Conservation (phyloP, 129 eudicot species). For the Centaurea solstitialis region DNA sequence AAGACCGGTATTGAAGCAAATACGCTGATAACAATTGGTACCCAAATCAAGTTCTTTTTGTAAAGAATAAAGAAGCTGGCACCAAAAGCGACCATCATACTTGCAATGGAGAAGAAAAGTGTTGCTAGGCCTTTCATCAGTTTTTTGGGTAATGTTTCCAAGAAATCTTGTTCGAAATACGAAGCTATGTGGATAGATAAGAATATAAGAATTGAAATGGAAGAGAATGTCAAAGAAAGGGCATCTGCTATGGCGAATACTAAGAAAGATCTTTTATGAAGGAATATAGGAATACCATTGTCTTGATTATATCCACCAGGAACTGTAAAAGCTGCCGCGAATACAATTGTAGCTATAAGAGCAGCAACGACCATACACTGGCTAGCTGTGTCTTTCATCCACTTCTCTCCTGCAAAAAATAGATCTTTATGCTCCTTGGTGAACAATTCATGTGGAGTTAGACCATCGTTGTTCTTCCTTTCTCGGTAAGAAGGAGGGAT, state of each 20-base stretch:
- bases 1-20: not conserved
- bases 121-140: not conserved
- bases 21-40: not conserved
- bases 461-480: not conserved
- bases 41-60: not conserved
- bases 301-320: conserved; percentile 18
- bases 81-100: conserved; percentile 17
- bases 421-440: conserved; percentile 5
- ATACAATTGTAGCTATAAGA: conserved; percentile 20
- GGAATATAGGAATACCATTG: conserved; percentile 7
- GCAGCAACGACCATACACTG: conserved; percentile 17
- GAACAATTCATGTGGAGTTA: conserved; percentile 17
- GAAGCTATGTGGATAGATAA: conserved; percentile 13
- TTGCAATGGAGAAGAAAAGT: conserved; percentile 9
- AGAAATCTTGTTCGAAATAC: not conserved
- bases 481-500: not conserved
- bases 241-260: conserved; percentile 19
- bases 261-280: not conserved
- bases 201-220: conserved; percentile 22
- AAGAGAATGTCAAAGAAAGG: conserved; percentile 14
- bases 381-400: conserved; percentile 29
- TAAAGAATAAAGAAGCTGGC: conserved; percentile 8
- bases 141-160: not conserved
- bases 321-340: conserved; percentile 19
- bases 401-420: not conserved